These are phyloP conservation scores for Huntiella moniliformis DNA, from an alignment of 2,329 filamentous ascomycete species.

Conservation along the genomic window DNA sequence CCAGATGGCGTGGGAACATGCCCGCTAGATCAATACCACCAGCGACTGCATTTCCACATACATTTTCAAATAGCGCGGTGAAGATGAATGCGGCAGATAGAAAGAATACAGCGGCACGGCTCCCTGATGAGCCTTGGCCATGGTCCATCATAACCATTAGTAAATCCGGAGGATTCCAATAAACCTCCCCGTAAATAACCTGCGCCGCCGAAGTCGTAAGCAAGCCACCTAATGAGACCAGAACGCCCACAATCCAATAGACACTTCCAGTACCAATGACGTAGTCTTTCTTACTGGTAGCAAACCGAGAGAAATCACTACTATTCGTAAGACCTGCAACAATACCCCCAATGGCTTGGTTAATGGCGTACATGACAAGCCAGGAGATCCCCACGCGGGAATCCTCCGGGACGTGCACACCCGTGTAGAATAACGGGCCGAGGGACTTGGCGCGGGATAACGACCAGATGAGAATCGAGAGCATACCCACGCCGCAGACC, in stretches of 20 bases:
- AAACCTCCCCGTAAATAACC: conserved; percentile 13
- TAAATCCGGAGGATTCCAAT: conserved; percentile 12
- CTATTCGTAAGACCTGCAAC: conserved; percentile 17
- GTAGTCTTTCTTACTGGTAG: conserved; percentile 14
- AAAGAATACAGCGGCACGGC: conserved; percentile 17
- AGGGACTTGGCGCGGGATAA: conserved; percentile 24
- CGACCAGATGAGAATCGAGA: conserved; percentile 30
- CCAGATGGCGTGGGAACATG: conserved; percentile 16
- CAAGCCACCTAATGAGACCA: conserved; percentile 16
- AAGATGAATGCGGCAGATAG: conserved; percentile 15
- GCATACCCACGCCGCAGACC: conserved; percentile 27
- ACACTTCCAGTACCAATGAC: conserved; percentile 16
- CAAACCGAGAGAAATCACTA: conserved; percentile 17
- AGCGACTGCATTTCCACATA: conserved; percentile 16
- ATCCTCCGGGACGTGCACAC: conserved; percentile 12
- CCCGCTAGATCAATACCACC: conserved; percentile 17
- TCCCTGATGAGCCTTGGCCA: conserved; percentile 13
- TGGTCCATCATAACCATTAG: conserved; percentile 16
- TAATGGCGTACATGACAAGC: conserved; percentile 19
- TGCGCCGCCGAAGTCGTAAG: conserved; percentile 16
- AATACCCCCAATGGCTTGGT: conserved; percentile 16
- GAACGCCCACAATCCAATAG: conserved; percentile 16
- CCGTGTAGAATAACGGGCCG: conserved; percentile 23
- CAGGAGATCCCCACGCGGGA: conserved; percentile 14
- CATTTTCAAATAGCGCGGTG: conserved; percentile 17